phyloP scores from a whole-genome alignment of 257 asterid species.

The Misopates orontium region DNA sequence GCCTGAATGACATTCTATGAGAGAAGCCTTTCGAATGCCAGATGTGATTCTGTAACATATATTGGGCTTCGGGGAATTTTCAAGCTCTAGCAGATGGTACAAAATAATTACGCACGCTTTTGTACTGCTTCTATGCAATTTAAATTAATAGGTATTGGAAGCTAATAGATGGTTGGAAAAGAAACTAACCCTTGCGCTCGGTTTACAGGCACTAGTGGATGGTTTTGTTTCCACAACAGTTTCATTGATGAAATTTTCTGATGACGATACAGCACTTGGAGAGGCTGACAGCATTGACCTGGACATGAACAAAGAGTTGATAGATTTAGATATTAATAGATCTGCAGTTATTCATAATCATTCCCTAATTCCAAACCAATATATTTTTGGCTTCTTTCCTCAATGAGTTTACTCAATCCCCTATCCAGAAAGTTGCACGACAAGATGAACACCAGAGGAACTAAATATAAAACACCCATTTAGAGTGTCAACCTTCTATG shows the following conservation, averaged over 20 bases:
- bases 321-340: slow-evolving; percentile 21
- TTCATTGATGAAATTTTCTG: slow-evolving; percentile 64
- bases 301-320: slow-evolving; percentile 28
- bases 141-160: neutral
- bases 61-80: too few relatives aligned
- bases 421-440: too few relatives aligned
- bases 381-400: neutral
- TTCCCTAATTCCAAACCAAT: neutral
- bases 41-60: neutral
- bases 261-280: slow-evolving; percentile 60
- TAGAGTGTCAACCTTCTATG: too few relatives aligned
- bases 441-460: too few relatives aligned
- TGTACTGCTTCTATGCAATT: slow-evolving; percentile 1
- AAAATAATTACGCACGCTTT: neutral
- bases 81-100: too few relatives aligned
- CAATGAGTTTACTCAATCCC: too few relatives aligned
- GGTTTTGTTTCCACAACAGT: slow-evolving; percentile 53
- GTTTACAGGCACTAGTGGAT: slow-evolving; percentile 69
- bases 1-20: neutral
- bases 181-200: slow-evolving; percentile 65
- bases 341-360: neutral
- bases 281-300: slow-evolving; percentile 68
- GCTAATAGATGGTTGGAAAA: neutral
- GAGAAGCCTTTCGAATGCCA: neutral
- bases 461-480: too few relatives aligned